Evolutionary conservation across 2,329 filamentous ascomycete species (phyloP).

Genomic region (Arthroderma sp.): DNA sequence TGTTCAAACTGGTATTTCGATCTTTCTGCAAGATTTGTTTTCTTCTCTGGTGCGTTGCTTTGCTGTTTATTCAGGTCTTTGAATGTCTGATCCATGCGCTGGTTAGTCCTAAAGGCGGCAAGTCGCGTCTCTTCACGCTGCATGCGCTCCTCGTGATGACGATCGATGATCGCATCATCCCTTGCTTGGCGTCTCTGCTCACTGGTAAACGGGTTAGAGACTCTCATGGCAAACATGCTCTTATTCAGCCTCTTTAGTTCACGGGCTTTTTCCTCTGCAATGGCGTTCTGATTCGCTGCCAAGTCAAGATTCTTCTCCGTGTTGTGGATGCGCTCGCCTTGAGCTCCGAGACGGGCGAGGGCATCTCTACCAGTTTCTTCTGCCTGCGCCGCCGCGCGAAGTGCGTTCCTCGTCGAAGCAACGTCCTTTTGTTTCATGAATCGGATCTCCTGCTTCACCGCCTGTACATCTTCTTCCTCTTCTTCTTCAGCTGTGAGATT

Average conservation of each 20-base stretch:
- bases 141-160: conserved; percentile 45
- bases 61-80: conserved; percentile 46
- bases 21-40: conserved; percentile 44
- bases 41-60: conserved; percentile 33
- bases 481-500: conserved; percentile 73
- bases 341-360: conserved; percentile 58
- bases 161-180: conserved; percentile 57
- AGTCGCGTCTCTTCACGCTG: conserved; percentile 42
- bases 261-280: conserved; percentile 65
- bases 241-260: conserved; percentile 77
- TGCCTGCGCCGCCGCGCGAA: conserved; percentile 53
- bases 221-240: conserved; percentile 80
- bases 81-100: conserved; percentile 51
- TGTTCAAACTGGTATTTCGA: conserved; percentile 68
- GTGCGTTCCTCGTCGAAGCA: conserved; percentile 55
- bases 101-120: conserved; percentile 39
- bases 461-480: conserved; percentile 57
- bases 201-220: conserved; percentile 64
- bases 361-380: conserved; percentile 60
- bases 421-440: conserved; percentile 68
- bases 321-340: conserved; percentile 70
- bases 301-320: conserved; percentile 73
- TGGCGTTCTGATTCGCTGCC: conserved; percentile 59
- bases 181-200: conserved; percentile 49
- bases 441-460: conserved; percentile 60